A percentile compares a stretch with the other conserved stretches of the same genome.
Evolutionary conservation across 805 yeast genomes (phyloP).

Genomic region (Kuraishia hungarica): DNA sequence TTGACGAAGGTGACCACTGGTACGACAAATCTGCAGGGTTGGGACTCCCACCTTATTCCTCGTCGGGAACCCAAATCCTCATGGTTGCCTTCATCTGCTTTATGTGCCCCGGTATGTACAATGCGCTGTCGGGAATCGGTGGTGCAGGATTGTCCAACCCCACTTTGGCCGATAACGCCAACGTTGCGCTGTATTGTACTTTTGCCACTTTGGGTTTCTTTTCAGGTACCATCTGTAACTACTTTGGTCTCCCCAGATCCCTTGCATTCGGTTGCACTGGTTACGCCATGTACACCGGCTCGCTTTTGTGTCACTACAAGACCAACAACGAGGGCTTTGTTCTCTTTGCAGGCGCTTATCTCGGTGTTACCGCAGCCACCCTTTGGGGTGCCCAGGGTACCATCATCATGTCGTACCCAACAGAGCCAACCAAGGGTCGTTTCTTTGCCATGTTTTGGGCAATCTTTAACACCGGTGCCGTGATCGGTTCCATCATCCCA

Average conservation of each 20-base stretch:
- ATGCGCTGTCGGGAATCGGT: constrained; percentile 42
- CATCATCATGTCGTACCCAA: constrained; percentile 47
- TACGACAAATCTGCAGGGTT: neutral
- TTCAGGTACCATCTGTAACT: constrained; percentile 46
- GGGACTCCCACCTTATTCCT: constrained; percentile 1
- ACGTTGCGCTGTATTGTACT: constrained; percentile 43
- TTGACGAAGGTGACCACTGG: neutral
- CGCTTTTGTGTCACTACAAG: constrained; percentile 36
- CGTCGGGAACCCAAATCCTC: constrained; percentile 23
- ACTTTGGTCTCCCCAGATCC: constrained; percentile 34
- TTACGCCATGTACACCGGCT: constrained; percentile 41
- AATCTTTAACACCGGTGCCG: constrained; percentile 54
- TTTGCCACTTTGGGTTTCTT: constrained; percentile 52
- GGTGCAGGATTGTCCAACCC: constrained; percentile 33
- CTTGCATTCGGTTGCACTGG: constrained; percentile 47
- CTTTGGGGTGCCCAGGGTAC: constrained; percentile 53
- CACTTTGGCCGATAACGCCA: constrained; percentile 35
- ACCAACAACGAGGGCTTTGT: constrained; percentile 38
- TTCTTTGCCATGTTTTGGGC: constrained; percentile 51
- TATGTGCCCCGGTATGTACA: constrained; percentile 40
- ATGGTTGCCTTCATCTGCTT: constrained; percentile 33
- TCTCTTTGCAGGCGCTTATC: constrained; percentile 44
- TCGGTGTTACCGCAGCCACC: constrained; percentile 43
- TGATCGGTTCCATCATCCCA: constrained; percentile 51
- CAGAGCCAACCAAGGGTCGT: constrained; percentile 42